phyloP scores from a whole-genome alignment of 805 yeast genomes.

The Wickerhamomyces bovis region DNA sequence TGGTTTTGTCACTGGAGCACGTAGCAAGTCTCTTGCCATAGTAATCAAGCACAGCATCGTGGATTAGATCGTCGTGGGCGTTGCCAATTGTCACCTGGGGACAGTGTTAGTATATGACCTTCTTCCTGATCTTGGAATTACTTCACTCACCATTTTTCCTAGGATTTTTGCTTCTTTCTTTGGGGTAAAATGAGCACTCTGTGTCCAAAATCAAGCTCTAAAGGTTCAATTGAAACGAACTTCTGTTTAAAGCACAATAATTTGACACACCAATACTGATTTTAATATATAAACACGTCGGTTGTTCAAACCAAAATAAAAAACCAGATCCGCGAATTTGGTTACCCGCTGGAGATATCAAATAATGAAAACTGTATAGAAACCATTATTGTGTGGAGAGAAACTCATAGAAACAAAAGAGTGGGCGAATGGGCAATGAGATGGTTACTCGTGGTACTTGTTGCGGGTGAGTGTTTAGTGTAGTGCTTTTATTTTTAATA shows the following conservation, averaged over 20 bases:
- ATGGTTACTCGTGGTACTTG: not conserved
- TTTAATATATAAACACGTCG: not conserved
- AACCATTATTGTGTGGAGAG: not conserved
- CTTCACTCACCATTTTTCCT: not conserved
- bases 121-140: too few relatives aligned
- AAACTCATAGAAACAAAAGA: not conserved
- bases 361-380: too few relatives aligned
- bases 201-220: too few relatives aligned
- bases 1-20: conserved; percentile 93
- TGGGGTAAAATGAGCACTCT: too few relatives aligned
- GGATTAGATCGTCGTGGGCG: conserved; percentile 89
- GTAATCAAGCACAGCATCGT: conserved; percentile 95
- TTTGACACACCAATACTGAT: not conserved
- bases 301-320: too few relatives aligned
- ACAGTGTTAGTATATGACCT: not conserved
- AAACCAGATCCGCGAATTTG: not conserved
- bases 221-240: not conserved
- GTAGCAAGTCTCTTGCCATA: conserved; percentile 95
- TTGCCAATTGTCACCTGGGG: conserved; percentile 76
- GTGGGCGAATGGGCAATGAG: not conserved
- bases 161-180: too few relatives aligned
- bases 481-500: too few relatives aligned
- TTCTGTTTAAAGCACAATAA: too few relatives aligned
- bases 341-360: too few relatives aligned
- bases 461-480: not conserved